Base-by-base conservation (phyloP, 2,329 filamentous ascomycete species). In the Ascochyta viciae-villosae region DNA sequence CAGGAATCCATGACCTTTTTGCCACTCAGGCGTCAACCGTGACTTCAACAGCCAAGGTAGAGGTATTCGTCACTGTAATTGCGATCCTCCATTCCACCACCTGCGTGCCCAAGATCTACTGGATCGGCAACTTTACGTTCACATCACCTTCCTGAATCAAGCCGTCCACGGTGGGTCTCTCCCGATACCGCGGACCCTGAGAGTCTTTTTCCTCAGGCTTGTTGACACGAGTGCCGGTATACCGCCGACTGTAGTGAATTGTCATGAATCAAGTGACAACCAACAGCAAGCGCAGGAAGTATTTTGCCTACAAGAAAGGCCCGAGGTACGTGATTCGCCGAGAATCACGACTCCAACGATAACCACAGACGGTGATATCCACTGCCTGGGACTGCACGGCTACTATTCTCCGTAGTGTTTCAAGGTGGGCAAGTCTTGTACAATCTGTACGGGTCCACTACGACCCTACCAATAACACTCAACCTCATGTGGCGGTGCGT, bases 51-150 rank as follows among this genome's bases (percentile, higher is more conserved):
- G 44, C 53, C 53, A 50, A 29, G 22, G 42, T 37, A 24, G 43
- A 46, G 39, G 19, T 24, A 33, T 27, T 43, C 42, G 53, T 49
- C 51, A 40, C 19, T 35, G 13, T 49, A 55, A 72, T 72, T 70
- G 57, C 50, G 68, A 72, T 72, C 65, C 60, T 64, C 68, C 52
- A 38, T 39, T 48, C 49, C 42, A 50, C 22, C 54, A 57, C 50
- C 46, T 61, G 62, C 27, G 53, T 58, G 56, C 61, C 62, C 57
- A 68, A 65, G 60, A 72, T 67, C 69, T 61, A 48, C 64, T 27
- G 42, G 58, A 65, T 66, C 64, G 54, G 60, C 61, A 52, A 53
- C 50, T 60, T 19, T 57, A 56, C 57, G 50, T 63, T 58, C 57
- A 62, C 33, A 63, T 54, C 55, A 50, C 62, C 43, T 39, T 39